Base-by-base conservation (phyloP, 306 rosid species). In the Herpetospermum pedunculosum region DNA sequence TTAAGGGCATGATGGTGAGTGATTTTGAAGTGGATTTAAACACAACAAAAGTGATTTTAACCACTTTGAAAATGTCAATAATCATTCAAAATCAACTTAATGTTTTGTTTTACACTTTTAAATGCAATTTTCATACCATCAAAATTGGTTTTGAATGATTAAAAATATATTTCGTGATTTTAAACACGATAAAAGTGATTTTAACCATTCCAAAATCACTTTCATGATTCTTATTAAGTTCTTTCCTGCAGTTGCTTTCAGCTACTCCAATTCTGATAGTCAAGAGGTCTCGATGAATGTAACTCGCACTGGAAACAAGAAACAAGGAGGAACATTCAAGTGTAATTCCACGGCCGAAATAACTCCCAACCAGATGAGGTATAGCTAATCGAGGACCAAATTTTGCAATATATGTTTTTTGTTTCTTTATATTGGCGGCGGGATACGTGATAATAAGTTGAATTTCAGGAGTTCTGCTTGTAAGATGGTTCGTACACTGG, bases 341-440 rank as follows among this genome's bases (percentile, higher is more conserved):
- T 86, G 81, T 74, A 85, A 85, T 85, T 87, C 97, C 48, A 79
- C 85, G 28, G 74, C 84, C n/a, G 97, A 94, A 67, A 80, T 91
- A 58, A 94, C 98, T 70, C 96, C 98, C 43, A 95, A 91, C 52
- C 97, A 89, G 87, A 91, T 91, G 98, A 87, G 89, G 97, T 91
- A 75, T 58, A 75, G n/a, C 47, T 75, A 6, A 63, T 53, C 64
- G 52, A 49, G 38, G 21, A 60, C 38, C 21, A 35, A 48, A 78
- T 77, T 62, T 28, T 34, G n/a, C 32, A 16, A 57, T 76, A 0
- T 11, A 15, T 49, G 18, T 63, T 11, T 78, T 32, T 35, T 19
- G 37, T 54, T 72, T 48, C 14, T 28, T 21, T 48, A 49, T 35
- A 26, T 19, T 57, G 47, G n/a, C 28, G 15, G 76, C 15, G 19